A percentile compares a stretch with the other conserved stretches of the same genome.
Evolutionary conservation across 106 monocot genomes (phyloP).

Genomic region (Dendrobium nobile): DNA sequence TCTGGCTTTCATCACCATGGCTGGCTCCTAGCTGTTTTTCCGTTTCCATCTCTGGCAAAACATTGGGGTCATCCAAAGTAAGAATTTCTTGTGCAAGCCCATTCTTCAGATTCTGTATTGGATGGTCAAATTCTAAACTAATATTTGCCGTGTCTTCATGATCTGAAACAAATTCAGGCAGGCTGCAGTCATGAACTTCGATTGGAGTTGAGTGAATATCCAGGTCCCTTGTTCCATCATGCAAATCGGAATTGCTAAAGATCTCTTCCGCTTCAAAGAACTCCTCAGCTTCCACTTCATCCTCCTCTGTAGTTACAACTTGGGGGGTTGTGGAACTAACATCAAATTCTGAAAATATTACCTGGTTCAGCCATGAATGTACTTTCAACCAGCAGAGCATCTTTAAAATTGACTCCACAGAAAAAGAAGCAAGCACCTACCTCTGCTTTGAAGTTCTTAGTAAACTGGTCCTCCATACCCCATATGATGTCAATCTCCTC

Average conservation of each 20-base stretch:
- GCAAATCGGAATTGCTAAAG: constrained; percentile 64
- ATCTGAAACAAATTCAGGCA: constrained; percentile 24
- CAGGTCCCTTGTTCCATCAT: constrained; percentile 41
- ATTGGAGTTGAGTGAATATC: constrained; percentile 20
- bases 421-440: constrained; percentile 37
- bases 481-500: constrained; percentile 71
- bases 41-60: constrained; percentile 4
- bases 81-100: not conserved
- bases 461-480: constrained; percentile 54
- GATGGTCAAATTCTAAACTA: constrained; percentile 12
- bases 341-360: constrained; percentile 91
- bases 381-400: constrained; percentile 26
- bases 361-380: constrained; percentile 79
- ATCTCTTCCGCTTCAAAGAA: constrained; percentile 99
- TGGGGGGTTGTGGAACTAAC: constrained; percentile 26
- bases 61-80: constrained; percentile 13
- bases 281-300: constrained; percentile 62
- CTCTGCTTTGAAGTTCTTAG: constrained; percentile 83
- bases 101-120: not conserved
- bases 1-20: constrained; percentile 5
- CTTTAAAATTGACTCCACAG: constrained; percentile 9
- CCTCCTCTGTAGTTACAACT: constrained; percentile 23
- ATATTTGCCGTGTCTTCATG: constrained; percentile 21
- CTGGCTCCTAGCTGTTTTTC: not conserved
- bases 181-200: constrained; percentile 14